Conservation (phyloP, 768 basidiomycete species). For the Pleurotus cornucopiae region DNA sequence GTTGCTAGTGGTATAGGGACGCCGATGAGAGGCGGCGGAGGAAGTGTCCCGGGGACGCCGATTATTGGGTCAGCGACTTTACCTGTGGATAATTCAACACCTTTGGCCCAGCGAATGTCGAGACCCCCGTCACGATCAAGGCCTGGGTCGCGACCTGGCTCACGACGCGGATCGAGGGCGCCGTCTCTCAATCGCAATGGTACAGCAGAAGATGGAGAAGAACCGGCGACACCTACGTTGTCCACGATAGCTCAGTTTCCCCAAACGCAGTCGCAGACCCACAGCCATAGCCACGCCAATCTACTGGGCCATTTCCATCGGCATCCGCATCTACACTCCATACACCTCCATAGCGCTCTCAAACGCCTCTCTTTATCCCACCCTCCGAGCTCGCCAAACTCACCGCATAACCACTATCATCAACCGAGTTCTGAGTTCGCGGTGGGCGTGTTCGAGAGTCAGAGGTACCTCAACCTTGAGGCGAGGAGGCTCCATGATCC, state of each 20-base stretch:
- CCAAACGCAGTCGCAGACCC: slow-evolving; percentile 7
- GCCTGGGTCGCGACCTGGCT: neutral
- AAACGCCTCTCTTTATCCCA: slow-evolving; percentile 25
- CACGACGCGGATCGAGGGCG: neutral
- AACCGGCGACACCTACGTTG: neutral
- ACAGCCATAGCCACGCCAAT: slow-evolving; percentile 18
- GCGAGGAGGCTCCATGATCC: slow-evolving; percentile 49
- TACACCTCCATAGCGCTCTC: slow-evolving; percentile 32
- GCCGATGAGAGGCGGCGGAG: slow-evolving; percentile 3
- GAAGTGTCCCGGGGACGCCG: neutral
- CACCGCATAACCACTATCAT: slow-evolving; percentile 15
- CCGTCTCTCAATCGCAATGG: neutral
- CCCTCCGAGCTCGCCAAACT: too few species aligned
- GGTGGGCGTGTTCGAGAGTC: slow-evolving; percentile 73
- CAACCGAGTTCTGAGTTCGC: slow-evolving; percentile 38
- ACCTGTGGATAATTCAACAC: neutral
- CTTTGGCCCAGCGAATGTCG: neutral
- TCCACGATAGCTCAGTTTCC: slow-evolving; percentile 2
- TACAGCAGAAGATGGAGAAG: neutral
- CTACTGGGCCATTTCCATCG: slow-evolving; percentile 21
- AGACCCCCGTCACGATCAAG: neutral
- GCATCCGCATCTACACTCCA: slow-evolving; percentile 27
- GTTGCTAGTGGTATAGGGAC: slow-evolving; percentile 14
- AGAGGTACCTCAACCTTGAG: slow-evolving; percentile 67
- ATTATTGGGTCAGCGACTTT: neutral